Percentiles rank a stretch among this genome's conserved stretches.
Conservation (phyloP, 108 stramenopile species). For the Nannochloropsis salina region DNA sequence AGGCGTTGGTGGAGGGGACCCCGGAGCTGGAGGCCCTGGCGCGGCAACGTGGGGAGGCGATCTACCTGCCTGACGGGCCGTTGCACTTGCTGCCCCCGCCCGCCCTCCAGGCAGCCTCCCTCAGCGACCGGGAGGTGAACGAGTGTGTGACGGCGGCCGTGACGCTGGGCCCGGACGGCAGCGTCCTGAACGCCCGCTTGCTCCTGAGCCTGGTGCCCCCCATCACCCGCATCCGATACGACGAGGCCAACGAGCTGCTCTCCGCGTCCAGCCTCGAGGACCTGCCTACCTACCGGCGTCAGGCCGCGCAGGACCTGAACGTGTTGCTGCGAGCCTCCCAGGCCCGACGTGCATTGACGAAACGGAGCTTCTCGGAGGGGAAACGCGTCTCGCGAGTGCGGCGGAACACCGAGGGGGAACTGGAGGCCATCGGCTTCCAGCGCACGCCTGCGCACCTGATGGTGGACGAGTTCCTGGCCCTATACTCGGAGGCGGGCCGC, state of each 20-base stretch:
- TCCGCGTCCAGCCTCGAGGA: background rate
- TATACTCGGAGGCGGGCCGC: constrained; percentile 35
- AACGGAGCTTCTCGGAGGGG: background rate
- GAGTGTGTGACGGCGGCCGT: constrained; percentile 41
- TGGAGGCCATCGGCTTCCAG: background rate
- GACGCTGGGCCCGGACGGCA: constrained; percentile 25
- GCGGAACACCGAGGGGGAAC: background rate
- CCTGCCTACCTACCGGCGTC: background rate
- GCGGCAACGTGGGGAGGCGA: constrained; percentile 27
- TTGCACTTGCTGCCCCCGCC: constrained; percentile 44
- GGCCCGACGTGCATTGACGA: background rate
- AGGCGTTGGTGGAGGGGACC: constrained; percentile 26
- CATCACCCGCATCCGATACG: constrained; percentile 20
- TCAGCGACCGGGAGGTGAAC: constrained; percentile 24
- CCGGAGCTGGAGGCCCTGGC: constrained; percentile 40
- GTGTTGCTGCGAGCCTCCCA: background rate
- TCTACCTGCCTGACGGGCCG: constrained; percentile 41
- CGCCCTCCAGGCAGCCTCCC: constrained; percentile 37
- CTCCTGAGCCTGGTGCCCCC: constrained; percentile 36
- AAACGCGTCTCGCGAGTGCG: background rate
- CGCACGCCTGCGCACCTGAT: constrained; percentile 10
- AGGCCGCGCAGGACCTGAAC: background rate
- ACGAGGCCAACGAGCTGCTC: constrained; percentile 24
- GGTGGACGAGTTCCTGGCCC: constrained; percentile 36
- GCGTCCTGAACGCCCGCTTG: constrained; percentile 24